Evolutionary conservation across 2,329 filamentous ascomycete genomes (phyloP), one percentile per base, ranked within the genome.

Genomic region (Aureobasidium leucospermi): DNA sequence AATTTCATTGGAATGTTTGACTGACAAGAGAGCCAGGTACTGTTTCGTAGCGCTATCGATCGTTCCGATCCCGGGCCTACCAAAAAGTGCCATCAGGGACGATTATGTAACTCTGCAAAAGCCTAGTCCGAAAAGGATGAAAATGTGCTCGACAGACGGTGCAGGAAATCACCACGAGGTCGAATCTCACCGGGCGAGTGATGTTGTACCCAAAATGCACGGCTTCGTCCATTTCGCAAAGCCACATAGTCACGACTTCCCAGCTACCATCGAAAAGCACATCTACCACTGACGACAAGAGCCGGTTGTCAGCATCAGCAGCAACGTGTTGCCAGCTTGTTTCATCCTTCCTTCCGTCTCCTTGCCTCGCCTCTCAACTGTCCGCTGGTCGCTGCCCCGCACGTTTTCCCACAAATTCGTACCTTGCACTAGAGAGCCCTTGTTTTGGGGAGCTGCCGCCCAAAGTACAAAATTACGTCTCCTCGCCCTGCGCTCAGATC

Each of bases 391-490:
- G n/a, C 32, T 56, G 52, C 52, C 52, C 52, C 52, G 52, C 52
- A 56, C 52, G 13, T 46, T 42, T 49, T 43, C 51, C 36, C 39
- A 55, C 51, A 42, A 31, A 43, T 16, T 43, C 39, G 51, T 43
- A 55, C 51, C 28, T 55, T 41, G 48, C 36, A 52, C 36, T 19
- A 31, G 36, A 41, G 32, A 13, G 49, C 7, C 36, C 49, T 52
- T 51, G 19, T 51, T 29, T 29, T 43, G 51, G n/a, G 31, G 46
- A 48, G 46, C 43, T 31, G 10, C 46, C 31, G 47, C 9, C 7
- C 34, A 42, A 39, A 48, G 51, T 58, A 58, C 55, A 58, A 58
- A 48, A 58, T 48, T 58, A 32, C 55, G 43, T 41, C 55, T 58
- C 43, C 28, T 48, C 55, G 55, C 55, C 43, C 53, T 58, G 55